Percentiles rank a stretch among this genome's conserved stretches.
phyloP scores from a whole-genome alignment of 2,329 filamentous ascomycete species.

The Talaromyces albobiverticillius region DNA sequence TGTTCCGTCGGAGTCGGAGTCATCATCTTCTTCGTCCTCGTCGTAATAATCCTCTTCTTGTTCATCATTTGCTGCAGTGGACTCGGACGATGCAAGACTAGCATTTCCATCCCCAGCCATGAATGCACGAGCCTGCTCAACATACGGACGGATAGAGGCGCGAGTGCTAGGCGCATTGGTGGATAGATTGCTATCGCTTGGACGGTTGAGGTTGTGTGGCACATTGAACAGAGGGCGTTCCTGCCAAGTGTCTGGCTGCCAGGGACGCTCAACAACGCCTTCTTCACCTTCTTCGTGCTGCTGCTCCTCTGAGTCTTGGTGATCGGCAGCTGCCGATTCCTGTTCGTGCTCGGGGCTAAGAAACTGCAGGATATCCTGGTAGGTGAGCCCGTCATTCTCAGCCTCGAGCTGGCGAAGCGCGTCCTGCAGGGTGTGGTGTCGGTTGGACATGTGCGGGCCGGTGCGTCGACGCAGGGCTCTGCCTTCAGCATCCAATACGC shows the following conservation, averaged over 20 bases:
- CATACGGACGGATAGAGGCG: constrained; percentile 14
- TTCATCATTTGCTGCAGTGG: background rate
- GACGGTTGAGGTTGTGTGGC: constrained; percentile 9
- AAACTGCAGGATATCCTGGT: constrained; percentile 8
- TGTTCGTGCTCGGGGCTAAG: background rate
- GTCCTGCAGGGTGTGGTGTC: constrained; percentile 15
- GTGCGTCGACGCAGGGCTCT: constrained; percentile 2
- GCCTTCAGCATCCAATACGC: background rate
- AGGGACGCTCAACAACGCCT: constrained; percentile 4
- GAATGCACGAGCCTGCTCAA: constrained; percentile 9
- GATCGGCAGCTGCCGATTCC: background rate
- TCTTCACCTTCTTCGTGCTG: background rate
- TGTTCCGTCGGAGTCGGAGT: background rate
- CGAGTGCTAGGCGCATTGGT: constrained; percentile 14
- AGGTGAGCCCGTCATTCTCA: constrained; percentile 7
- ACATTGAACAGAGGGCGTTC: background rate
- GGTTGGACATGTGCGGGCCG: constrained; percentile 11
- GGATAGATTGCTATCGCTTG: constrained; percentile 12
- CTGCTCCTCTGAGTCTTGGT: background rate
- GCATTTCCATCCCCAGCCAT: constrained; percentile 2
- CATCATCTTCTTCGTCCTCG: background rate
- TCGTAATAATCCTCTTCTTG: background rate
- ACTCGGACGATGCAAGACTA: background rate
- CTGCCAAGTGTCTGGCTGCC: constrained; percentile 14
- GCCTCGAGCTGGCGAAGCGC: constrained; percentile 9